Evolutionary conservation across 371 early-diverging fungal genomes (phyloP).

Genomic region (Fennellomyces sp.): DNA sequence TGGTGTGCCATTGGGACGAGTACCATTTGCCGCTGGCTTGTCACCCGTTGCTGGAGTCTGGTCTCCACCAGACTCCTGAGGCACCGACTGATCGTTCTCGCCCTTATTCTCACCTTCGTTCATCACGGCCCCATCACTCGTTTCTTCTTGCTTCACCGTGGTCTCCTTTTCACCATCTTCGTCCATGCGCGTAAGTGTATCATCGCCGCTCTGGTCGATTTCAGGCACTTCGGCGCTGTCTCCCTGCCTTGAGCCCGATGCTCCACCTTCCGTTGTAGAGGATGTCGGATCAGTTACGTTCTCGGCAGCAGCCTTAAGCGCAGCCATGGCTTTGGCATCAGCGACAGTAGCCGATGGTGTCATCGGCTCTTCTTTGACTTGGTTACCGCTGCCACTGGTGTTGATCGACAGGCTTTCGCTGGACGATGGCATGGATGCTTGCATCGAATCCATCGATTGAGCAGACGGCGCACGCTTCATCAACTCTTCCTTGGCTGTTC

Average conservation of each 20-base stretch:
- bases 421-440: conserved; percentile 1
- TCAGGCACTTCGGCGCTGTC: background rate
- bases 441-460: conserved; percentile 1
- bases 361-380: conserved; percentile 5
- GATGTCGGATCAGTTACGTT: conserved; percentile 4
- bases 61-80: conserved; percentile 8
- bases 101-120: conserved; percentile 1
- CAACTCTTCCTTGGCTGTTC: conserved; percentile 92
- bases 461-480: conserved; percentile 53
- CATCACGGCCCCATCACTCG: background rate
- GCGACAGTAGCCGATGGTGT: conserved; percentile 16
- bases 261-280: background rate
- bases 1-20: background rate
- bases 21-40: background rate
- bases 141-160: conserved; percentile 15
- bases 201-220: background rate
- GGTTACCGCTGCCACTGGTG: background rate
- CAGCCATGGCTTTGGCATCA: conserved; percentile 13
- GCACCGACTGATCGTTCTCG: conserved; percentile 1
- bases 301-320: conserved; percentile 10
- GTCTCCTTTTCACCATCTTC: conserved; percentile 4
- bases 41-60: conserved; percentile 29
- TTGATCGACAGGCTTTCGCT: background rate
- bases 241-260: background rate
- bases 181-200: background rate